Evolutionary conservation across 257 asterid genomes (phyloP).

Genomic region (Nicotiana obtusifolia): DNA sequence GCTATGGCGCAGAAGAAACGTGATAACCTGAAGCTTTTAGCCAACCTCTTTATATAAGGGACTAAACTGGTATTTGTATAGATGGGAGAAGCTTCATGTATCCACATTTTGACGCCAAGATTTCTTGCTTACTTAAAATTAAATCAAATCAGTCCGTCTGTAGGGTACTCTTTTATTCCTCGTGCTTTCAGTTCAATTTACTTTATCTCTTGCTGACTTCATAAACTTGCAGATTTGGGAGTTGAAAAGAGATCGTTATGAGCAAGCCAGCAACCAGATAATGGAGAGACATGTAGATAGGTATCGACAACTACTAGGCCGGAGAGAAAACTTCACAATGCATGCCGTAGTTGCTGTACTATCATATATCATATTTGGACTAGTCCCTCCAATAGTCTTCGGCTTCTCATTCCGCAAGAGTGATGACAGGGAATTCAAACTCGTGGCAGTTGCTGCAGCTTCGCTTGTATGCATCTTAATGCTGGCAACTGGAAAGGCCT

Average conservation of each 20-base stretch:
- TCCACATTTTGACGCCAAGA: neutral
- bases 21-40: neutral
- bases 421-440: constrained; percentile 63
- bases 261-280: constrained; percentile 30
- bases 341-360: constrained; percentile 45
- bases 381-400: constrained; percentile 53
- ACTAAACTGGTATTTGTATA: neutral
- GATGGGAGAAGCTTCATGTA: neutral
- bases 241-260: constrained; percentile 33
- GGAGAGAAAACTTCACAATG: constrained; percentile 49
- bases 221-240: constrained; percentile 63
- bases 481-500: constrained; percentile 42
- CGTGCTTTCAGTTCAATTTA: neutral
- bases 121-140: neutral
- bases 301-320: constrained; percentile 62
- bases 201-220: neutral
- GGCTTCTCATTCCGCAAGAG: constrained; percentile 62
- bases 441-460: constrained; percentile 47
- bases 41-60: neutral
- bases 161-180: neutral
- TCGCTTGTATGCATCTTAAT: constrained; percentile 51
- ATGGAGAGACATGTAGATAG: constrained; percentile 35
- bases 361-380: constrained; percentile 64
- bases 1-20: neutral
- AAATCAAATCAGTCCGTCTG: neutral